phyloP scores from a whole-genome alignment of 768 basidiomycete species.

The Russula compacta region DNA sequence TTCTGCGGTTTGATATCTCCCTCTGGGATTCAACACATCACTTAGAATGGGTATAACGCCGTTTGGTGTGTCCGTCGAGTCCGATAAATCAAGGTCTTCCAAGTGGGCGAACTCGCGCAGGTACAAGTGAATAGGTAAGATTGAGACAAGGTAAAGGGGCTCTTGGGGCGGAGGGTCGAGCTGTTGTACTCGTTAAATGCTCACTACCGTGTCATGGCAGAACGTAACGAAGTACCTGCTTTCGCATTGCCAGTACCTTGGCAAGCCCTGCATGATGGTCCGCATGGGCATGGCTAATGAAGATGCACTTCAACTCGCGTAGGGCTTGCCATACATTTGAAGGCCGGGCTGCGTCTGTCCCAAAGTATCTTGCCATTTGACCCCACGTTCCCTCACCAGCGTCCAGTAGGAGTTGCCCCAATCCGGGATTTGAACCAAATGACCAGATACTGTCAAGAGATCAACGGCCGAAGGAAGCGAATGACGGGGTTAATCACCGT shows the following conservation, averaged over 20 bases:
- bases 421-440: slow-evolving; percentile 64
- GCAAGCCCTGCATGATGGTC: slow-evolving; percentile 87
- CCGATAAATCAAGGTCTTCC: slow-evolving; percentile 56
- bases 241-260: slow-evolving; percentile 62
- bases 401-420: slow-evolving; percentile 76
- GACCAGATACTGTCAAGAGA: slow-evolving; percentile 52
- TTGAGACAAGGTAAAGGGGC: slow-evolving; percentile 65
- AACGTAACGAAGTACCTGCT: slow-evolving; percentile 38
- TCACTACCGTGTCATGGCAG: background rate
- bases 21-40: slow-evolving; percentile 10
- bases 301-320: slow-evolving; percentile 68
- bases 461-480: background rate
- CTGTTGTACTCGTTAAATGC: slow-evolving; percentile 29
- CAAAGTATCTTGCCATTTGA: slow-evolving; percentile 74
- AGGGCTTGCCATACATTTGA: slow-evolving; percentile 49
- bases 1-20: background rate
- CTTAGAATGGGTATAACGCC: slow-evolving; percentile 45
- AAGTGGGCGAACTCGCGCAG: slow-evolving; percentile 65
- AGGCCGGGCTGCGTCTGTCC: slow-evolving; percentile 32
- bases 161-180: slow-evolving; percentile 49
- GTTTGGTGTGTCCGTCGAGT: slow-evolving; percentile 30
- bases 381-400: slow-evolving; percentile 91
- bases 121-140: slow-evolving; percentile 49
- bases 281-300: slow-evolving; percentile 83
- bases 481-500: slow-evolving; percentile 42